Evolutionary conservation across 768 basidiomycete species (phyloP), one percentile per base, ranked within the genome.

Genomic region (Tylopilus sp.): DNA sequence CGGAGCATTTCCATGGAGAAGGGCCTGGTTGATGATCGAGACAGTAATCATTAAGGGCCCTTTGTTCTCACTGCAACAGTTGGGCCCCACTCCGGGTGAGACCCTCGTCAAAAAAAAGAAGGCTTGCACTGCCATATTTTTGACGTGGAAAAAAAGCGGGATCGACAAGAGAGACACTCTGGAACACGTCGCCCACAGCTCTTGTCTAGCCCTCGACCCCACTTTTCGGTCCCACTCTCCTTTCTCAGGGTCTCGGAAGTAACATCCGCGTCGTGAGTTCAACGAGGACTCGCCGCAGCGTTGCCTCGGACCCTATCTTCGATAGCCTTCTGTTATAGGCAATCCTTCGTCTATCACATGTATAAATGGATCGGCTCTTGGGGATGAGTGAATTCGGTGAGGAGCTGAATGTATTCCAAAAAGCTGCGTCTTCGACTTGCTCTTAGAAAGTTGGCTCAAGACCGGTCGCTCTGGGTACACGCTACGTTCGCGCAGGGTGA

Each of bases 91-190:
- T 4, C 20, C 1, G 93, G 75, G 87, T 85, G 42, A 31, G 55
- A 60, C 52, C 44, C 10, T 51, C 50, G n/a, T 51, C 43, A 26
- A 38, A 40, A 7, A 47, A 54, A 30, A 44, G 26, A 39, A 2
- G n/a, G n/a, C 41, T 23, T 48, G 33, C 35, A 20, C 54, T 47
- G 53, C 56, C 57, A 47, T 57, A 45, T 40, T 52, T 45, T 35
- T 40, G 46, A 50, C 3, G 47, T 86, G 82, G 87, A 91, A n/a
- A 81, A 83, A 87, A 88, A n/a, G n/a, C n/a, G 6, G 90, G 92
- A 71, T 83, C 85, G 12, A 87, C 87, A 1, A 86, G n/a, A n/a
- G n/a, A n/a, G n/a, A n/a, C 88, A 81, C 93, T 50, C 75, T 93
- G 48, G 86, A 93, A 50, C 92, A 25, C n/a, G n/a, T 40, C 28